Base-by-base conservation (phyloP, 148 eudicot species). In the Chenopodium suecicum region DNA sequence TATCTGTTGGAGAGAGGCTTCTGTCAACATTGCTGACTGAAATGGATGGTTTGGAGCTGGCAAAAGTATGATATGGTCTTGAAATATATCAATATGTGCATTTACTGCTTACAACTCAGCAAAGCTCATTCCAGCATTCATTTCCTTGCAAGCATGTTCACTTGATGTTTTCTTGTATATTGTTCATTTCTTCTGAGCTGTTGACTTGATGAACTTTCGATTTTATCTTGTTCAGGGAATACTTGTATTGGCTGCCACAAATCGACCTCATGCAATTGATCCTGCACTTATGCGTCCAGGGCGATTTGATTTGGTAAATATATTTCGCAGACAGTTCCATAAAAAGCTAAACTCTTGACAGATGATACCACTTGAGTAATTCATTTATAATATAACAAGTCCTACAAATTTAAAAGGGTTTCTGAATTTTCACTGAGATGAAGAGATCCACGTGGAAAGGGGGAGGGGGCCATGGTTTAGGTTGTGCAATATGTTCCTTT, bases 241-340 rank as follows among this genome's bases (percentile, higher is more conserved):
- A 85, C 98, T 94, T 77, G 97, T 96, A 73, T 85, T 96, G 83
- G 99, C 99, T 82, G 99, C 99, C 50, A 96, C 99, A 69, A 96
- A 96, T 87, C 94, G 98, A 32, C 94, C 94, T 75, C 88, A 89
- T 79, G 97, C 95, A 80, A 96, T 96, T 86, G 99, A 96, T 86
- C 91, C 91, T 31, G 98, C 99, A 69, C 98, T 96, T 74, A 90
- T 91, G 97, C 97, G 99, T 6, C 99, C 99, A 63, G 99, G 99
- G 44, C 95, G 99, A 80, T 96, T 96, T 86, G 99, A 96, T 89
- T 80, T 90, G 79, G 98, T 95, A 93, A 90, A 47, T 65, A 32
- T 32, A 76, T 70, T 76, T 74, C 22, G 22, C 78, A 9, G 16
- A 68, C 22, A 44, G 11, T 37, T 58, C 4, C n/a, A 29, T 20